Evolutionary conservation across 805 yeast species (phyloP).

Genomic region (Kazachstania taianensis): DNA sequence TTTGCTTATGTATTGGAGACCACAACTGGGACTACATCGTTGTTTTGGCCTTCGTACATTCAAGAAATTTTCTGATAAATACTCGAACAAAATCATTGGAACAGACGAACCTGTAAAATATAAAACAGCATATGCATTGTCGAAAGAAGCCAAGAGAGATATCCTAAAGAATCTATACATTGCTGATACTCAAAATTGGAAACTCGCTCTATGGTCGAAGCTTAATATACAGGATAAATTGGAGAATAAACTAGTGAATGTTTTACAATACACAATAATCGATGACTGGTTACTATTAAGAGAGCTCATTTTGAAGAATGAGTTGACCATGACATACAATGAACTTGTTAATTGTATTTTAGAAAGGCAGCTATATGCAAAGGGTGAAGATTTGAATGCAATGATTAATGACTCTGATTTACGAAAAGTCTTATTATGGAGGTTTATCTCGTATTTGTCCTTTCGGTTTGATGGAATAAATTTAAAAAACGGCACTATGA

Average conservation of each 20-base stretch:
- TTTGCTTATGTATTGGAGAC: constrained; percentile 40
- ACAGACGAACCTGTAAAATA: constrained; percentile 4
- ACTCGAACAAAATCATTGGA: background rate
- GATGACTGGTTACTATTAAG: constrained; percentile 24
- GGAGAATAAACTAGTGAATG: constrained; percentile 36
- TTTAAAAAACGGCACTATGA: constrained; percentile 21
- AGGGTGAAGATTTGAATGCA: constrained; percentile 24
- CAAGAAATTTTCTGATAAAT: constrained; percentile 18
- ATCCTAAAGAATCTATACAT: constrained; percentile 29
- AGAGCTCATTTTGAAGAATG: constrained; percentile 7
- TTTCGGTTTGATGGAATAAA: constrained; percentile 29
- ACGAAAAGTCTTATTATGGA: constrained; percentile 31
- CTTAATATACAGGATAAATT: constrained; percentile 30
- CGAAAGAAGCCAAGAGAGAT: constrained; percentile 30
- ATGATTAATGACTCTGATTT: constrained; percentile 31
- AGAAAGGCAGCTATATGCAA: constrained; percentile 44
- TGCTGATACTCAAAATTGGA: constrained; percentile 31
- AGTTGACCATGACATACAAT: constrained; percentile 28
- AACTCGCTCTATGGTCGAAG: constrained; percentile 32
- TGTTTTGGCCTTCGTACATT: constrained; percentile 40
- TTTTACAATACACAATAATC: constrained; percentile 41
- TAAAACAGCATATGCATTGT: constrained; percentile 40
- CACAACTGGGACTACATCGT: constrained; percentile 49
- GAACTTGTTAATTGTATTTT: constrained; percentile 47
- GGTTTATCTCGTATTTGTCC: constrained; percentile 33